Evolutionary conservation across 805 yeast species (phyloP).

Genomic region (Candida oleophila): DNA sequence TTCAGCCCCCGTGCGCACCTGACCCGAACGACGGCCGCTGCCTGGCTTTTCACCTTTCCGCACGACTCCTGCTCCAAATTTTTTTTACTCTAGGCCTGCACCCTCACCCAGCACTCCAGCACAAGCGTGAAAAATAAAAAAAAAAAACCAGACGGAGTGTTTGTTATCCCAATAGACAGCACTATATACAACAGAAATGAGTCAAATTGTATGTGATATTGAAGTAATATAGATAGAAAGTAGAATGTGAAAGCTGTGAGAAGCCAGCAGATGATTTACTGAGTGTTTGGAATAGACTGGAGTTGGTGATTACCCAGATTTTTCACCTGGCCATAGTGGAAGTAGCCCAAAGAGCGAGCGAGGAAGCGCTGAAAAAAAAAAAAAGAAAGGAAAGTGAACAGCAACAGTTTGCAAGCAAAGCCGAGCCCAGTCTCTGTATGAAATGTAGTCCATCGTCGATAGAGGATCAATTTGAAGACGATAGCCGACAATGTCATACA

Average conservation of each 20-base stretch:
- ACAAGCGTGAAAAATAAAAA: conserved; percentile 5
- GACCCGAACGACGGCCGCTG: neutral
- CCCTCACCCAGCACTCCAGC: neutral
- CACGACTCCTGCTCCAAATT: conserved; percentile 1
- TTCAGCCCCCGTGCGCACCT: neutral
- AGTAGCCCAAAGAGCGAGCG: too few species aligned
- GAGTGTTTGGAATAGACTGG: neutral
- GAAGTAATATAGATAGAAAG: neutral
- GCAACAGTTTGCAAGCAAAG: too few species aligned
- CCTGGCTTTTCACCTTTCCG: neutral
- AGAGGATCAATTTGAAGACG: too few species aligned
- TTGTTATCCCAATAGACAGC: conserved; percentile 6
- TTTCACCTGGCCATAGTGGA: neutral
- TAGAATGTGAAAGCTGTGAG: neutral
- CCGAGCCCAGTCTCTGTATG: too few species aligned
- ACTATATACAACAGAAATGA: conserved; percentile 21
- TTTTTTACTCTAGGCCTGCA: neutral
- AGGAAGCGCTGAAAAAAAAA: too few species aligned
- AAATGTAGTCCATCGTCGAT: too few species aligned
- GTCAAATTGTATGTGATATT: conserved; percentile 31
- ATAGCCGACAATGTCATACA: too few species aligned
- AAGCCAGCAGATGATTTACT: neutral
- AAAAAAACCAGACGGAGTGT: conserved; percentile 12
- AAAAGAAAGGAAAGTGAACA: too few species aligned
- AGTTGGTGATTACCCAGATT: neutral